Conservation (phyloP, 176 grass and related monocot genomes). For the Paspalum vaginatum region DNA sequence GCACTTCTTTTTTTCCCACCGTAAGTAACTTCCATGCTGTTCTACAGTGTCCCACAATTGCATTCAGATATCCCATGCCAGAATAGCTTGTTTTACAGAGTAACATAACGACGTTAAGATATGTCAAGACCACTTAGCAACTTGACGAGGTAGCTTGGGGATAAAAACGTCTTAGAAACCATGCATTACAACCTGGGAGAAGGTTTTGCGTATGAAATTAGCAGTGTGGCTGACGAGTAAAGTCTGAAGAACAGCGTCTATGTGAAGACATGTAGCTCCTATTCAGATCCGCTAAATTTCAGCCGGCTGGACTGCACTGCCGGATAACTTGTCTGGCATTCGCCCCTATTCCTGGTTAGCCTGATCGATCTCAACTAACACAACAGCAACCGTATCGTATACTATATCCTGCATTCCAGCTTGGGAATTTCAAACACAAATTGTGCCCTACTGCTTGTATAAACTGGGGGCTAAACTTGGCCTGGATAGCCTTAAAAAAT, state of each 20-base stretch:
- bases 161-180: neutral
- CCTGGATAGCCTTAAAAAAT: neutral
- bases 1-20: neutral
- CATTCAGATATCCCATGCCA: neutral
- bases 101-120: neutral
- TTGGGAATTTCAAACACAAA: neutral
- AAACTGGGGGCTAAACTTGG: neutral
- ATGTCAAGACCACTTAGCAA: neutral
- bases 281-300: neutral
- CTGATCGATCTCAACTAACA: neutral
- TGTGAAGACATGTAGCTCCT: neutral
- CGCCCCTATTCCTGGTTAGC: neutral
- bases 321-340: constrained; percentile 5
- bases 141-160: constrained; percentile 1
- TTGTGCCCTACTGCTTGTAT: neutral
- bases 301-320: neutral
- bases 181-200: constrained; percentile 11
- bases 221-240: constrained; percentile 15
- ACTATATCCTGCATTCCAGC: neutral
- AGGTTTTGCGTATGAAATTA: constrained; percentile 22
- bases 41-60: neutral
- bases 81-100: constrained; percentile 5
- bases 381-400: neutral
- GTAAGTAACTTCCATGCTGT: neutral
- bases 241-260: neutral